These are phyloP conservation scores for Erodium moschatum DNA, from an alignment of 441 rosid genomes.

Conservation along the genomic window DNA sequence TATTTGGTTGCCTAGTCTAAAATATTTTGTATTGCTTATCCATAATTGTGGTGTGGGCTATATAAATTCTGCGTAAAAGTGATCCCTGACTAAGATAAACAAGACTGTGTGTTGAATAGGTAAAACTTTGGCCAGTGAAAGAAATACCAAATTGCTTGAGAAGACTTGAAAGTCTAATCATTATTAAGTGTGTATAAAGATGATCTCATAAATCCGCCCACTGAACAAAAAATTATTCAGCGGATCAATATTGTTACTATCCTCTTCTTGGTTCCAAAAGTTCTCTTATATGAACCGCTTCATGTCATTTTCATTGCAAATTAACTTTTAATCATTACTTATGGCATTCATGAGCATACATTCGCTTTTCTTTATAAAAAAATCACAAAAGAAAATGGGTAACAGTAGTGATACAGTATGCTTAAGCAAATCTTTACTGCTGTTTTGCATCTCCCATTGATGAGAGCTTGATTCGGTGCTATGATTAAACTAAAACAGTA, in stretches of 20 bases:
- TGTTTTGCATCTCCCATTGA: neutral
- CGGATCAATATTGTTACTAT: neutral
- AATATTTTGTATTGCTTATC: neutral
- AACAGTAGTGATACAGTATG: too few species aligned
- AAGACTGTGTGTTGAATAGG: neutral
- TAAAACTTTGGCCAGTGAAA: neutral
- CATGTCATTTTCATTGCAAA: neutral
- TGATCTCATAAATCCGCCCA: neutral
- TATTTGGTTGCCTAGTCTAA: neutral
- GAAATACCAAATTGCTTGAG: neutral
- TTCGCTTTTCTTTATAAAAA: too few species aligned
- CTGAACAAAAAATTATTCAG: neutral
- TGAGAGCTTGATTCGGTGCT: too few species aligned
- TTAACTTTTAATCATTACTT: neutral
- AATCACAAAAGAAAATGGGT: too few species aligned
- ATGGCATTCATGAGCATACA: neutral
- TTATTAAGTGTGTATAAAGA: neutral
- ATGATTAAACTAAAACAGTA: too few species aligned
- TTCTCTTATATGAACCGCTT: neutral
- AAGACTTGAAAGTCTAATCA: neutral
- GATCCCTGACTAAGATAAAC: neutral
- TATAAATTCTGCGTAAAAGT: neutral
- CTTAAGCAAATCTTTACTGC: too few species aligned
- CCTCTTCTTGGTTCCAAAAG: neutral
- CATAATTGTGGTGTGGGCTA: neutral